Conservation (phyloP, 1,284 basidiomycete genomes). For the Cutaneotrichosporon daszewskae region DNA sequence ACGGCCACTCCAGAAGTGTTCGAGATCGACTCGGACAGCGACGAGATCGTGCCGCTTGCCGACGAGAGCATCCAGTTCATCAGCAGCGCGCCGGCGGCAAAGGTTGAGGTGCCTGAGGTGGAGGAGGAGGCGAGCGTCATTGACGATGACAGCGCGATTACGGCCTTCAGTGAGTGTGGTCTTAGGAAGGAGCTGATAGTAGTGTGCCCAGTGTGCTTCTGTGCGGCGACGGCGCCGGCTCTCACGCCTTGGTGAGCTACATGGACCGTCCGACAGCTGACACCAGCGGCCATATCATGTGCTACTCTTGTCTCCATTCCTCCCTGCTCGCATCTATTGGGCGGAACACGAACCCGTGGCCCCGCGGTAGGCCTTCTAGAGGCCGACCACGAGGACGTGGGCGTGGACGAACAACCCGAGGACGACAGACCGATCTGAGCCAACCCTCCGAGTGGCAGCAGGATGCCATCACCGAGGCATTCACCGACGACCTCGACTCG, state of each 20-base stretch:
- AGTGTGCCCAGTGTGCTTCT: slow-evolving; percentile 44
- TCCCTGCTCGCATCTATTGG: slow-evolving; percentile 35
- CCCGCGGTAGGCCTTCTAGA: slow-evolving; percentile 1
- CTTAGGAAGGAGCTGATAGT: background rate
- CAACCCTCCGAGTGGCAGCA: slow-evolving; percentile 27
- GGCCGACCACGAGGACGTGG: slow-evolving; percentile 14
- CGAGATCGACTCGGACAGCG: slow-evolving; percentile 3
- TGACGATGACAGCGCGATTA: slow-evolving; percentile 9
- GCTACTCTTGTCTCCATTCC: slow-evolving; percentile 35
- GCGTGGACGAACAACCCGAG: slow-evolving; percentile 1
- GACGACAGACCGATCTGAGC: background rate
- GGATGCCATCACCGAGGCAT: slow-evolving; percentile 18
- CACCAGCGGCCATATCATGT: slow-evolving; percentile 41
- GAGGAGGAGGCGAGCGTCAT: slow-evolving; percentile 5
- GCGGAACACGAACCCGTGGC: slow-evolving; percentile 31
- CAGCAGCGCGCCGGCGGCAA: no score
- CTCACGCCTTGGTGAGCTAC: slow-evolving; percentile 35
- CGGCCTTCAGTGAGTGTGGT: slow-evolving; percentile 13
- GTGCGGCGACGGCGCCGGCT: slow-evolving; percentile 28
- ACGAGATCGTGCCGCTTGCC: background rate
- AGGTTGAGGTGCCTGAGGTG: background rate
- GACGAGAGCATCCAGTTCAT: slow-evolving; percentile 15
- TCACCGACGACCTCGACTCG: slow-evolving; percentile 2
- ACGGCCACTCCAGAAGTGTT: slow-evolving; percentile 1
- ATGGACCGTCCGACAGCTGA: background rate